These are phyloP conservation scores for Clarireedia paspali DNA, from an alignment of 2,329 filamentous ascomycete genomes.

Conservation along the genomic window DNA sequence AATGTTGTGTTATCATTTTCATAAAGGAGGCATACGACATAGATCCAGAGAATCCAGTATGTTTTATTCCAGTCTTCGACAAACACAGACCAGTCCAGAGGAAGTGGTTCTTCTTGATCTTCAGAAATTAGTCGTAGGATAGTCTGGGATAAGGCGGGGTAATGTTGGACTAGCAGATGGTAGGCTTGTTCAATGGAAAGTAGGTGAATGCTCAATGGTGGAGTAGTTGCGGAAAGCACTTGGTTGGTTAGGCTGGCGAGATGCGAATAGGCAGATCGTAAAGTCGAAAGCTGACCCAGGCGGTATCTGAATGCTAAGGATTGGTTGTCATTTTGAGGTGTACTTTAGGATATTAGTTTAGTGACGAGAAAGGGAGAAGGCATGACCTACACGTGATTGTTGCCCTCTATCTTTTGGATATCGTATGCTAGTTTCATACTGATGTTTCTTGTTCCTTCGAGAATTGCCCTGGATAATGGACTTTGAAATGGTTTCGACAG, in stretches of 20 bases:
- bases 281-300: slow-evolving; percentile 15
- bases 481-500: slow-evolving; percentile 9
- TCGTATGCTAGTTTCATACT: slow-evolving; percentile 18
- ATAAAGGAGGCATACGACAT: slow-evolving; percentile 10
- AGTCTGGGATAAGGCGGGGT: slow-evolving; percentile 7
- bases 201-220: slow-evolving; percentile 19
- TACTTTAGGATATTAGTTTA: slow-evolving; percentile 11
- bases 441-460: slow-evolving; percentile 14
- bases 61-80: slow-evolving; percentile 23
- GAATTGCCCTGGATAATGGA: slow-evolving; percentile 14
- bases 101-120: slow-evolving; percentile 23
- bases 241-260: slow-evolving; percentile 4
- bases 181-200: slow-evolving; percentile 22
- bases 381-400: slow-evolving; percentile 8
- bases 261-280: slow-evolving; percentile 8
- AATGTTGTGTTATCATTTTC: background rate
- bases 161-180: slow-evolving; percentile 12
- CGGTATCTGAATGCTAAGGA: slow-evolving; percentile 20
- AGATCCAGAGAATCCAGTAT: slow-evolving; percentile 24
- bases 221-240: background rate
- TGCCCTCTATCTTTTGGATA: slow-evolving; percentile 8
- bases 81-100: slow-evolving; percentile 18
- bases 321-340: slow-evolving; percentile 20
- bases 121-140: slow-evolving; percentile 16
- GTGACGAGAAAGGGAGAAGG: background rate